Evolutionary conservation across 208 protist species (phyloP).

Genomic region (Wallacemonas sp.): DNA sequence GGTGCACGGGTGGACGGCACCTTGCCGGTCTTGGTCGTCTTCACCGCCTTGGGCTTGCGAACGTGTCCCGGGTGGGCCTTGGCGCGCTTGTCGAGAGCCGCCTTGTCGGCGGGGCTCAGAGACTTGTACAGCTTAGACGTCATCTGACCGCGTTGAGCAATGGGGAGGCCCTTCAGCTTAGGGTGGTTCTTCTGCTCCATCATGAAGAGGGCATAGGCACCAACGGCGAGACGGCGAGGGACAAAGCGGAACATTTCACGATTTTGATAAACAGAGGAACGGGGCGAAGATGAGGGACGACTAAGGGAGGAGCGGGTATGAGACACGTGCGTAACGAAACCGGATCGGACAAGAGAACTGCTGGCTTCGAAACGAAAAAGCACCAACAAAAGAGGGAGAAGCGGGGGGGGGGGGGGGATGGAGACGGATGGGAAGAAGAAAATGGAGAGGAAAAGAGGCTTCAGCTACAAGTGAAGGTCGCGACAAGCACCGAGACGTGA

Average conservation of each 20-base stretch:
- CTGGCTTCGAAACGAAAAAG: no score
- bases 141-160: slow-evolving; percentile 68
- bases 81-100: slow-evolving; percentile 65
- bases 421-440: no score
- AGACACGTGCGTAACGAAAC: no score
- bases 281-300: no score
- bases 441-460: no score
- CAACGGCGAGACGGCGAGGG: slow-evolving; percentile 64
- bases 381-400: no score
- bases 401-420: no score
- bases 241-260: slow-evolving; percentile 64
- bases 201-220: slow-evolving; percentile 84
- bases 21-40: slow-evolving; percentile 17
- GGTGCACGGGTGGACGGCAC: slow-evolving; percentile 20
- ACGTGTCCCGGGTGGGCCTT: slow-evolving; percentile 29
- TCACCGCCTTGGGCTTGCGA: slow-evolving; percentile 22
- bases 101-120: slow-evolving; percentile 54
- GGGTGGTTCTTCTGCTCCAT: slow-evolving; percentile 86
- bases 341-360: no score
- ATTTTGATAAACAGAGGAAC: neutral
- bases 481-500: no score
- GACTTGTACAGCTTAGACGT: slow-evolving; percentile 82
- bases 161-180: slow-evolving; percentile 69
- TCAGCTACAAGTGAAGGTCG: no score
- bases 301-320: no score